Conservation (phyloP, 225 moss, liverwort and hornwort genomes). For the Sphagnum tenellum region DNA sequence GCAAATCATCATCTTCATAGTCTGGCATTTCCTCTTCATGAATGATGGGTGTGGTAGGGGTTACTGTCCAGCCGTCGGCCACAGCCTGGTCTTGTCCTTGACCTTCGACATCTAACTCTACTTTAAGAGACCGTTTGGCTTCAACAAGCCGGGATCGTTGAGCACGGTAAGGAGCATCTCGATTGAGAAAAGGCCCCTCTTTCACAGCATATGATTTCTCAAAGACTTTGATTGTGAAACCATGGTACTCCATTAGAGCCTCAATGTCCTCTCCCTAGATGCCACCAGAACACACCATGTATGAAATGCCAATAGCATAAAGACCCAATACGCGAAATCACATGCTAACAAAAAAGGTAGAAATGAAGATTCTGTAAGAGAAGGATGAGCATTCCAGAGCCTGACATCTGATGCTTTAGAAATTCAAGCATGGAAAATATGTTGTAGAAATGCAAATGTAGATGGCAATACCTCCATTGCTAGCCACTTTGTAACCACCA, state of each 20-base stretch:
- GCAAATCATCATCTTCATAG: constrained; percentile 45
- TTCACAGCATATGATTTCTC: constrained; percentile 81
- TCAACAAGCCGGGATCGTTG: constrained; percentile 46
- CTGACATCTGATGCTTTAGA: no score
- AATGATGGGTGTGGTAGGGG: constrained; percentile 32
- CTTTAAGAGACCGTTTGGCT: constrained; percentile 39
- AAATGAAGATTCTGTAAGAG: no score
- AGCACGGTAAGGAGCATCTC: constrained; percentile 34
- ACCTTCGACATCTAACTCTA: constrained; percentile 50
- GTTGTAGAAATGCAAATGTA: no score
- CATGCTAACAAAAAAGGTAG: no score
- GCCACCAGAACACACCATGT: not conserved
- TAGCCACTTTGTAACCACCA: constrained; percentile 67
- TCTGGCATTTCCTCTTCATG: constrained; percentile 70
- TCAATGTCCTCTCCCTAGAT: constrained; percentile 74
- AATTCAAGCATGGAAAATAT: no score
- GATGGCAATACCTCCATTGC: constrained; percentile 70
- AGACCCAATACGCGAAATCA: no score
- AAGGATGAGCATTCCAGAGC: no score
- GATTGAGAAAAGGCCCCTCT: constrained; percentile 65
- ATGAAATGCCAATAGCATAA: no score
- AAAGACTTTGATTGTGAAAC: constrained; percentile 69
- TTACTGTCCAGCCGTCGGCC: constrained; percentile 40
- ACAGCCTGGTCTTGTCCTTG: constrained; percentile 40
- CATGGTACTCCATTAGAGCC: constrained; percentile 62